Percentiles rank a stretch among this genome's conserved stretches.
Evolutionary conservation across 306 rosid species (phyloP).

Genomic region (Vigna hirtella): DNA sequence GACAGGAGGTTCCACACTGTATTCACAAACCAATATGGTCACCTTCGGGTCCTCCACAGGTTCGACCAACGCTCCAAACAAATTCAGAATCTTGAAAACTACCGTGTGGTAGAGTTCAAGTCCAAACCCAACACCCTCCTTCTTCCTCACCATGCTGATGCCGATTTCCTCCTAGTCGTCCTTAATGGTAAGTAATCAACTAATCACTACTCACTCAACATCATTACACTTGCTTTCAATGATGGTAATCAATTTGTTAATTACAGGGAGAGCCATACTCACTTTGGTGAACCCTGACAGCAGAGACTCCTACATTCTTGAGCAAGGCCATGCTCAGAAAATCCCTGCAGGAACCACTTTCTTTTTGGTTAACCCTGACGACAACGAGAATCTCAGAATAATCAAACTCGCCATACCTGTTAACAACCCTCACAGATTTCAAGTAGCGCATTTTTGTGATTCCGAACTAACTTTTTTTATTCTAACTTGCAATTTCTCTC

Average conservation of each 20-base stretch:
- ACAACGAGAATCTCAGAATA: slow-evolving; percentile 32
- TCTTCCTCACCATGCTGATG: slow-evolving; percentile 43
- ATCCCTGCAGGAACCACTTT: slow-evolving; percentile 22
- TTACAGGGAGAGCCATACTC: slow-evolving; percentile 40
- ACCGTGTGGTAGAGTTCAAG: slow-evolving; percentile 8
- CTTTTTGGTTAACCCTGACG: slow-evolving; percentile 12
- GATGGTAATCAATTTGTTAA: too few relatives aligned
- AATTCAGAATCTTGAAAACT: slow-evolving; percentile 33
- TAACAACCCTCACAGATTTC: slow-evolving; percentile 17
- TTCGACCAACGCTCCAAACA: slow-evolving; percentile 25
- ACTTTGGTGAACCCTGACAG: not conserved
- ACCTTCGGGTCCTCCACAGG: slow-evolving; percentile 27
- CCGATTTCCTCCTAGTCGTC: slow-evolving; percentile 38
- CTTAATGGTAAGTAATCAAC: not conserved
- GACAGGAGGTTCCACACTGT: not conserved
- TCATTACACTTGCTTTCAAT: too few relatives aligned
- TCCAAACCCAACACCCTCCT: slow-evolving; percentile 40
- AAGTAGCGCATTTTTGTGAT: not conserved
- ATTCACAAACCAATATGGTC: slow-evolving; percentile 32
- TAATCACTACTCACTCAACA: too few relatives aligned
- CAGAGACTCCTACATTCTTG: slow-evolving; percentile 29
- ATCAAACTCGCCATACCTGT: slow-evolving; percentile 16
- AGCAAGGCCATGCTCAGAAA: slow-evolving; percentile 21
- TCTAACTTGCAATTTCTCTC: not conserved
- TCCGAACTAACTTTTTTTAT: too few relatives aligned